These are phyloP conservation scores for Thermothielavioides terrestris DNA, from an alignment of 495 filamentous ascomycete species.

Conservation along the genomic window DNA sequence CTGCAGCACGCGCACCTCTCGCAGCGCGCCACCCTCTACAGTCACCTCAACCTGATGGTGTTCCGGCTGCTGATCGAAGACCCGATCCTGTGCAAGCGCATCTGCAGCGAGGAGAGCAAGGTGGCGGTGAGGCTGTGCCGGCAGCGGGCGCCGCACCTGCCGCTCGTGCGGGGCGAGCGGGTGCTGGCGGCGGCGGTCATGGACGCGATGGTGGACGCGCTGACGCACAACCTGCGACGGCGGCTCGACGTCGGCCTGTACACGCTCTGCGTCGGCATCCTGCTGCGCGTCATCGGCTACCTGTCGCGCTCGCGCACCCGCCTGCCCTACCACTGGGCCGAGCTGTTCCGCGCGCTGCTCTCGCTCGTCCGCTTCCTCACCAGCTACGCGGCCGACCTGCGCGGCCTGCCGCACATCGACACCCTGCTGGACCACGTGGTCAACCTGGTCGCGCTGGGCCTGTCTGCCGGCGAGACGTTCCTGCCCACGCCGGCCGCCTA, in stretches of 20 bases:
- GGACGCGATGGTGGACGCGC: constrained; percentile 78
- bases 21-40: constrained; percentile 64
- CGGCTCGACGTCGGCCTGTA: constrained; percentile 81
- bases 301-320: constrained; percentile 70
- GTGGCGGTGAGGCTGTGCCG: constrained; percentile 74
- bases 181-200: constrained; percentile 65
- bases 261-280: constrained; percentile 66
- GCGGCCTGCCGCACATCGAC: constrained; percentile 48
- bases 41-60: constrained; percentile 71
- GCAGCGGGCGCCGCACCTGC: constrained; percentile 83
- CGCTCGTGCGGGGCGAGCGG: constrained; percentile 60
- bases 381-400: constrained; percentile 70
- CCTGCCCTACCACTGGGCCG: constrained; percentile 86
- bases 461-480: constrained; percentile 85
- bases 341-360: constrained; percentile 84
- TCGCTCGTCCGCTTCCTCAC: constrained; percentile 86
- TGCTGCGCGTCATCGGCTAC: constrained; percentile 73
- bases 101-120: constrained; percentile 75
- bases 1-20: constrained; percentile 90
- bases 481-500: constrained; percentile 83
- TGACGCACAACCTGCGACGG: constrained; percentile 88
- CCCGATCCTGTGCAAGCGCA: constrained; percentile 67
- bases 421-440: constrained; percentile 62
- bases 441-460: constrained; percentile 74
- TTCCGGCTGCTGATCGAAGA: constrained; percentile 87